Percentiles rank a stretch among this genome's conserved stretches.
Evolutionary conservation across 495 filamentous ascomycete genomes (phyloP).

Genomic region (Aspergillus diversus): DNA sequence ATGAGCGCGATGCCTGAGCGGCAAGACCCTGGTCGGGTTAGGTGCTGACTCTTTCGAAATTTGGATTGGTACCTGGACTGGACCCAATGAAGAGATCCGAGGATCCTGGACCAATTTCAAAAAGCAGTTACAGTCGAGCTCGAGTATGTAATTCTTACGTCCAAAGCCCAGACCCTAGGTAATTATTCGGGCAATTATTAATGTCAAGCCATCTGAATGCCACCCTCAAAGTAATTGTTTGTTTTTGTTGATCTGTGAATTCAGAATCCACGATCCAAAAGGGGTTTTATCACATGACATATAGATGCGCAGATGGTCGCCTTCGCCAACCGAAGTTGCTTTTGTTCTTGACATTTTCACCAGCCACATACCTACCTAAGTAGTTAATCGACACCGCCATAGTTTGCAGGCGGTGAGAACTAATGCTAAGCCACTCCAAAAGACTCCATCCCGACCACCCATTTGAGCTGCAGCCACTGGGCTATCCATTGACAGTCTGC

Average conservation of each 20-base stretch:
- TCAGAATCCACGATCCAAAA: neutral
- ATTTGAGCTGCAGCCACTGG: constrained; percentile 1
- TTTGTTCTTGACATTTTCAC: neutral
- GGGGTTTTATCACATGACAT: neutral
- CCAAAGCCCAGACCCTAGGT: too few relatives aligned
- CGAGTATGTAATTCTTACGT: too few relatives aligned
- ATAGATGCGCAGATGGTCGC: neutral
- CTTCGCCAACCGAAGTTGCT: neutral
- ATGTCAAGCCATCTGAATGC: too few relatives aligned
- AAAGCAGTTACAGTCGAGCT: too few relatives aligned
- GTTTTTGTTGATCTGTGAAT: neutral
- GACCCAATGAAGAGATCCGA: constrained; percentile 8
- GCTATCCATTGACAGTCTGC: constrained; percentile 14
- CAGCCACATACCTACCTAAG: too few relatives aligned
- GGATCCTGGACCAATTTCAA: neutral
- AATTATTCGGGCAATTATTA: too few relatives aligned
- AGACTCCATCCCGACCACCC: constrained; percentile 15
- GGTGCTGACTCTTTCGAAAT: neutral
- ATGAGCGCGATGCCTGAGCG: neutral
- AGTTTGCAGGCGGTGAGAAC: constrained; percentile 15
- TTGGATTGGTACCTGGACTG: constrained; percentile 11
- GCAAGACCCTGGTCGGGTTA: neutral
- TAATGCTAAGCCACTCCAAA: constrained; percentile 17
- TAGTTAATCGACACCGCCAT: neutral
- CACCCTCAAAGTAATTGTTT: too few relatives aligned